Evolutionary conservation across 768 basidiomycete genomes (phyloP).

Genomic region (Amanita pallidorosea): DNA sequence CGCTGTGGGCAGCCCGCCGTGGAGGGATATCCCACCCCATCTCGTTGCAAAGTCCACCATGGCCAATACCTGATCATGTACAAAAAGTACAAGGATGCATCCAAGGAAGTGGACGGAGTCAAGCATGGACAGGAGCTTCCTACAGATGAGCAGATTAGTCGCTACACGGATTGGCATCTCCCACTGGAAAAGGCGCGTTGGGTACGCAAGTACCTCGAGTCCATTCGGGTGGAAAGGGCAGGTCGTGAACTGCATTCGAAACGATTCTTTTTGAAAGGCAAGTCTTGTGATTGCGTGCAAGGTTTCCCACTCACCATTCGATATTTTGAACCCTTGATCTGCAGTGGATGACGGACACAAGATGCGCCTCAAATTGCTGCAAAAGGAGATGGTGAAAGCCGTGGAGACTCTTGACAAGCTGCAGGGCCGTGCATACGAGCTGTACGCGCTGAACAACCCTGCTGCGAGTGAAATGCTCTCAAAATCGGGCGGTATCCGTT

Average conservation of each 20-base stretch:
- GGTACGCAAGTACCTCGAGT: constrained; percentile 18
- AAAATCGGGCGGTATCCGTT: not conserved
- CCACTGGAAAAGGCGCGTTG: constrained; percentile 11
- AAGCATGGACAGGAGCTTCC: constrained; percentile 2
- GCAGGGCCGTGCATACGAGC: constrained; percentile 9
- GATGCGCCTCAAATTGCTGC: constrained; percentile 17
- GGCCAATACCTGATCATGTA: constrained; percentile 3
- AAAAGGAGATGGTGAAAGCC: constrained; percentile 17
- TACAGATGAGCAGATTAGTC: not conserved
- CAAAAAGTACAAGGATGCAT: constrained; percentile 8
- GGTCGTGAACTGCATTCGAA: constrained; percentile 19
- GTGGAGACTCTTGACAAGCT: constrained; percentile 12
- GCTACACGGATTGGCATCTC: not conserved
- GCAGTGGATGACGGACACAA: constrained; percentile 20
- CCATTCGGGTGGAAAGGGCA: constrained; percentile 18
- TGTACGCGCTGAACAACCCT: constrained; percentile 5
- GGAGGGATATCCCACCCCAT: not conserved
- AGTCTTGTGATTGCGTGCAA: not conserved
- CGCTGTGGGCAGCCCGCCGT: constrained; percentile 5
- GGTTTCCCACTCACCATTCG: not conserved
- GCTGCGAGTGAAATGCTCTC: not conserved
- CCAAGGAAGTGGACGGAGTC: constrained; percentile 4
- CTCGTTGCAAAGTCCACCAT: constrained; percentile 6
- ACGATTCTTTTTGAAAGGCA: constrained; percentile 9
- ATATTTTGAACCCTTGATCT: not conserved